These are phyloP conservation scores for Persicaria maculosa DNA, from an alignment of 148 eudicot genomes.

Conservation along the genomic window DNA sequence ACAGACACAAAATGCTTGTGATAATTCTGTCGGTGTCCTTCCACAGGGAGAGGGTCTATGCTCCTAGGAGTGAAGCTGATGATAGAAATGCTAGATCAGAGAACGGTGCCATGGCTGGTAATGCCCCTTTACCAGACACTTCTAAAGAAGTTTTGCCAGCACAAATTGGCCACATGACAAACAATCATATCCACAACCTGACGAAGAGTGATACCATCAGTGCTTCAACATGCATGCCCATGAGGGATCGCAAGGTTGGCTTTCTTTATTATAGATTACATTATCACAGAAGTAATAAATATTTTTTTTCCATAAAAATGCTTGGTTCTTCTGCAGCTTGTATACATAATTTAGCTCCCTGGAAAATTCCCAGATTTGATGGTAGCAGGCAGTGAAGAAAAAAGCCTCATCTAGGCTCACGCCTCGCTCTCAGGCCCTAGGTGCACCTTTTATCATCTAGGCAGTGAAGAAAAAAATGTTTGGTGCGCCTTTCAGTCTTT, in stretches of 20 bases:
- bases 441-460: no score
- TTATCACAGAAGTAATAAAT: not conserved
- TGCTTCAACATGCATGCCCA: slow-evolving; percentile 51
- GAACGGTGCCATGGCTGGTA: slow-evolving; percentile 29
- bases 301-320: not conserved
- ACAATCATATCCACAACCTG: slow-evolving; percentile 43
- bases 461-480: no score
- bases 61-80: slow-evolving; percentile 41
- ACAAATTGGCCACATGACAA: slow-evolving; percentile 15
- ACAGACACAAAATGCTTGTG: not conserved
- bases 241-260: slow-evolving; percentile 28
- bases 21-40: not conserved
- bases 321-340: not conserved
- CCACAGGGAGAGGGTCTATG: slow-evolving; percentile 64
- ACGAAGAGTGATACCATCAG: slow-evolving; percentile 70
- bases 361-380: not conserved
- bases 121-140: slow-evolving; percentile 27
- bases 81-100: slow-evolving; percentile 30
- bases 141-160: not conserved
- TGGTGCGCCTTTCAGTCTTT: no score
- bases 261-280: not conserved
- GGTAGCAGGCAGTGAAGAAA: not conserved
- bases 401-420: no score
- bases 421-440: no score
- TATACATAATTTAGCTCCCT: not conserved